Evolutionary conservation across 306 rosid species (phyloP).

Genomic region (Dicorynia guianensis): DNA sequence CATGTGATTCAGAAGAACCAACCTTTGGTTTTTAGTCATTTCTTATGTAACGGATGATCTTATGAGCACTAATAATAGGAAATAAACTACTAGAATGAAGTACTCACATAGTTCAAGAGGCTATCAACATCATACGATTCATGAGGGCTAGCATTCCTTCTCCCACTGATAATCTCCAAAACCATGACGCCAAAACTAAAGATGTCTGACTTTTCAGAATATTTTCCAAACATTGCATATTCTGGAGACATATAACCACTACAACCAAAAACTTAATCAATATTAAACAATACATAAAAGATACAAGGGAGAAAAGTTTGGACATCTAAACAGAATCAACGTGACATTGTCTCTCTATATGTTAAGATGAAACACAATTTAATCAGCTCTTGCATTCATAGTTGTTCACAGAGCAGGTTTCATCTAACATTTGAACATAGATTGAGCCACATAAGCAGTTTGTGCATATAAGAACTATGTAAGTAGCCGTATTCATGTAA

Average conservation of each 20-base stretch:
- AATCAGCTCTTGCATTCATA: no score
- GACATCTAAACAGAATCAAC: no score
- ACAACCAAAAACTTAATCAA: background rate
- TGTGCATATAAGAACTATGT: no score
- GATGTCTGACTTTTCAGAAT: background rate
- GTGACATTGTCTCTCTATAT: no score
- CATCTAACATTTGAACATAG: background rate
- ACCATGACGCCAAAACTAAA: conserved; percentile 31
- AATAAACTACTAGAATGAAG: background rate
- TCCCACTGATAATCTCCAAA: conserved; percentile 33
- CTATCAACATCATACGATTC: background rate
- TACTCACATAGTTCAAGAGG: conserved; percentile 38
- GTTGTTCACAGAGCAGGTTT: no score
- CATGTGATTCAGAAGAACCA: no score
- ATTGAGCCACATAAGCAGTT: background rate
- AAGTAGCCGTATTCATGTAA: no score
- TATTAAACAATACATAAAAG: background rate
- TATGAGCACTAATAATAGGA: background rate
- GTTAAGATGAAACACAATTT: no score
- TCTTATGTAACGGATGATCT: background rate
- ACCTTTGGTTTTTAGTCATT: no score
- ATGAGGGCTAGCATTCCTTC: background rate
- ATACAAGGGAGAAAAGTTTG: background rate
- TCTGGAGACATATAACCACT: conserved; percentile 32
- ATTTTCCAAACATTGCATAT: conserved; percentile 20